Base-by-base conservation (phyloP, 1,284 basidiomycete species). In the Pseudozyma pruni region DNA sequence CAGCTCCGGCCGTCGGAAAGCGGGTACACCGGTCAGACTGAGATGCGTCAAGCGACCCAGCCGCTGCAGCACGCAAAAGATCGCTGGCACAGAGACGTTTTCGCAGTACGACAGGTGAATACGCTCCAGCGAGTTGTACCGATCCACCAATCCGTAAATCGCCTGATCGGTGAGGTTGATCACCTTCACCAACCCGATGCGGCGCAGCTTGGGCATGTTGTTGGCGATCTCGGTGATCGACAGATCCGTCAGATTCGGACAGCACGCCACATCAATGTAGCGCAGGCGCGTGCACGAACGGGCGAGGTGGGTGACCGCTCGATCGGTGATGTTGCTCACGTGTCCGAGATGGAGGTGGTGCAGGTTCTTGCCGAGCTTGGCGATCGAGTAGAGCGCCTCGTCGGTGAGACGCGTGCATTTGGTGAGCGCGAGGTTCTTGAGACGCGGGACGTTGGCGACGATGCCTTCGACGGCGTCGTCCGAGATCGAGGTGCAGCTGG, bases 261-360 rank as follows among this genome's bases (percentile, higher is more conserved):
- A 99, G 94, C 94, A 95, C 5, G 96, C 96, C 69, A 99, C 89
- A 83, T 99, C 96, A 61, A 99, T 90, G 82, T 98, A 99, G 72
- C 96, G 87, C 56, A 99, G 83, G n/a, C 96, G 87, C 0, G 92
- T 94, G 83, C 96, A 99, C 20, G 88, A 87, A 37, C 92, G 86
- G 4, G 93, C 94, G 16, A 99, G 85, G 9, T 88, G 87, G 49
- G 89, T 90, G 34, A 99, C 90, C 8, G 91, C 93, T 23, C 88
- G 87, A 81, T 99, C 96, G 3, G 94, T 96, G 71, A 98, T 93
- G 74, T 79, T 86, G 29, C 86, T 84, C 44, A 93, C 90, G 84
- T 98, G 96, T 1, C 94, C 96, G 13, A 98, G 86, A 83, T 99
- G 96, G 35, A 99, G 86, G 81, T 96, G 94, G 83, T 98, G 96